Evolutionary conservation across 805 yeast species (phyloP).

Genomic region (Saturnispora bothae): DNA sequence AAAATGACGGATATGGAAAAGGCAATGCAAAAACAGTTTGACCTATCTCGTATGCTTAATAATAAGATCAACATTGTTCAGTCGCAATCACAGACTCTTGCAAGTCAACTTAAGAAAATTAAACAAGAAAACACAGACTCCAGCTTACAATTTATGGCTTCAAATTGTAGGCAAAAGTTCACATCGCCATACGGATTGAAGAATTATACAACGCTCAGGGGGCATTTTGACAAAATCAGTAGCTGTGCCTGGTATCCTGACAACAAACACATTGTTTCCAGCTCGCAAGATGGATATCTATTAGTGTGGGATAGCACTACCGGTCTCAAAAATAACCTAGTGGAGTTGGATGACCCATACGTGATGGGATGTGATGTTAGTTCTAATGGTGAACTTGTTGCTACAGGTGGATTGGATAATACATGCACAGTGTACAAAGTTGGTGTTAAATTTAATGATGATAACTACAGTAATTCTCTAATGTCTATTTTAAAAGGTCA

Average conservation of each 20-base stretch:
- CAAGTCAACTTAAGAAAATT: slow-evolving; percentile 20
- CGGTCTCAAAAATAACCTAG: slow-evolving; percentile 60
- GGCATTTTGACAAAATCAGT: slow-evolving; percentile 67
- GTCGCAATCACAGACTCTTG: slow-evolving; percentile 19
- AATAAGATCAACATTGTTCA: slow-evolving; percentile 19
- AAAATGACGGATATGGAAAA: slow-evolving; percentile 9
- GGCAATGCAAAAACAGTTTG: slow-evolving; percentile 19
- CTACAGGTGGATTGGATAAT: slow-evolving; percentile 78
- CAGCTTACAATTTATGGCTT: slow-evolving; percentile 18
- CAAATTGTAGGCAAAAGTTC: slow-evolving; percentile 15
- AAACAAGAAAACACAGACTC: slow-evolving; percentile 23
- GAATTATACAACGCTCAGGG: slow-evolving; percentile 32
- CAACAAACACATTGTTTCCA: slow-evolving; percentile 52
- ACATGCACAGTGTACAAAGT: slow-evolving; percentile 59
- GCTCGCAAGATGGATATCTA: slow-evolving; percentile 81
- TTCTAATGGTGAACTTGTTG: slow-evolving; percentile 55
- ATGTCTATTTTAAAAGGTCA: slow-evolving; percentile 65
- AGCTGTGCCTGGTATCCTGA: slow-evolving; percentile 61
- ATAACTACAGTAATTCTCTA: slow-evolving; percentile 18
- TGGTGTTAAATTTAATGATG: slow-evolving; percentile 8
- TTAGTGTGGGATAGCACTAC: slow-evolving; percentile 73
- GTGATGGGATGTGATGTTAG: slow-evolving; percentile 66
- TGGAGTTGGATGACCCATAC: slow-evolving; percentile 69
- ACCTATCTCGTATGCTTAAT: slow-evolving; percentile 16
- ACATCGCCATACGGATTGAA: slow-evolving; percentile 10